These are phyloP conservation scores for Camptophora hylomeconis DNA, from an alignment of 2,329 filamentous ascomycete genomes.

Conservation along the genomic window DNA sequence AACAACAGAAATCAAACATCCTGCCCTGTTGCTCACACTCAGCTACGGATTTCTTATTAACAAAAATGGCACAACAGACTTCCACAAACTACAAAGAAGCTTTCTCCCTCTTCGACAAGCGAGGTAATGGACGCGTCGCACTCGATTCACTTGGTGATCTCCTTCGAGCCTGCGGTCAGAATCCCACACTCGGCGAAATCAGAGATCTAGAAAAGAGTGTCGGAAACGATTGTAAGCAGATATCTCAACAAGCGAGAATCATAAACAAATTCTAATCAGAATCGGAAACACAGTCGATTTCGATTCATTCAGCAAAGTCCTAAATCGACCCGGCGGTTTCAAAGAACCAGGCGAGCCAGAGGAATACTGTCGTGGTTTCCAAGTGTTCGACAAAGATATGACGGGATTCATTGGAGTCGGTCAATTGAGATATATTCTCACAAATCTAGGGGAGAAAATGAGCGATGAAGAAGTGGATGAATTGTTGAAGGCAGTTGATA, in stretches of 20 bases:
- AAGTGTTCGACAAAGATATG: slow-evolving; percentile 99
- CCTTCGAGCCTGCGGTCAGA: slow-evolving; percentile 92
- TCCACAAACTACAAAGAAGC: slow-evolving; percentile 99
- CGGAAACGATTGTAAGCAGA: slow-evolving; percentile 69
- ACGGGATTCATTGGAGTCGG: slow-evolving; percentile 96
- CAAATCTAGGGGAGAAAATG: slow-evolving; percentile 98
- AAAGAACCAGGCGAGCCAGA: slow-evolving; percentile 95
- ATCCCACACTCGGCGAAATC: slow-evolving; percentile 90
- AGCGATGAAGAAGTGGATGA: slow-evolving; percentile 97
- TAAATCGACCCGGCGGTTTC: slow-evolving; percentile 96
- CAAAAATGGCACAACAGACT: slow-evolving; percentile 37
- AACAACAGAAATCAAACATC: too few relatives aligned
- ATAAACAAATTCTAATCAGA: slow-evolving; percentile 1
- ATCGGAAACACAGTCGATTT: slow-evolving; percentile 67
- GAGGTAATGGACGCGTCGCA: slow-evolving; percentile 83
- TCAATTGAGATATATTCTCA: slow-evolving; percentile 92
- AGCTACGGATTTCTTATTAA: too few relatives aligned
- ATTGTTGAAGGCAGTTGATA: slow-evolving; percentile 95
- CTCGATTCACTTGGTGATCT: slow-evolving; percentile 83
- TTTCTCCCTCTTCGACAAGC: slow-evolving; percentile 99
- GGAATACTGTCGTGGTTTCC: slow-evolving; percentile 96
- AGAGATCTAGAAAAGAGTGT: slow-evolving; percentile 80
- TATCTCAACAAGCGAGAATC: not conserved
- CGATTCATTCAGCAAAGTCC: slow-evolving; percentile 88
- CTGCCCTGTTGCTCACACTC: too few relatives aligned